Evolutionary conservation across 306 rosid species (phyloP).

Genomic region (Aeschynomene evenia): DNA sequence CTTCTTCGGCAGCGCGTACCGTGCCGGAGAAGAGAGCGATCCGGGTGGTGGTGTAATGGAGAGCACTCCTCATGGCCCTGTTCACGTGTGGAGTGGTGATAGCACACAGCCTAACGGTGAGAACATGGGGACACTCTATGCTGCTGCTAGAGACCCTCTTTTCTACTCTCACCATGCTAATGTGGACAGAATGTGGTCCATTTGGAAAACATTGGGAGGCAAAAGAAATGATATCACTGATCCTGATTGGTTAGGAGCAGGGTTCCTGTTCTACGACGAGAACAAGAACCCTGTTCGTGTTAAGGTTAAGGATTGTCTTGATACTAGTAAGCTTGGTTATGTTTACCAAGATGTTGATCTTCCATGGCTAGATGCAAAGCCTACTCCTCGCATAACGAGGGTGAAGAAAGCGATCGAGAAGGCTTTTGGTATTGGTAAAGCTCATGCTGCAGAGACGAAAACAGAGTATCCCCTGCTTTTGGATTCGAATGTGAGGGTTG

Average conservation of each 20-base stretch:
- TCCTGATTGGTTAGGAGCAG: constrained; percentile 58
- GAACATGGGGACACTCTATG: constrained; percentile 75
- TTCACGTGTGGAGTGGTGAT: constrained; percentile 72
- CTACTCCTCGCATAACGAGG: constrained; percentile 34
- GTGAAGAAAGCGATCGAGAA: background rate
- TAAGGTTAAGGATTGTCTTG: constrained; percentile 61
- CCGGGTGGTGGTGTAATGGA: constrained; percentile 58
- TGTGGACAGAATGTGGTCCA: constrained; percentile 66
- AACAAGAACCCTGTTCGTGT: constrained; percentile 59
- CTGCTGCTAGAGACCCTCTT: constrained; percentile 75
- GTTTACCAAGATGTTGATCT: constrained; percentile 60
- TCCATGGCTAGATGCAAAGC: constrained; percentile 59
- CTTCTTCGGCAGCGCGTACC: constrained; percentile 56
- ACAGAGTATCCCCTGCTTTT: constrained; percentile 45
- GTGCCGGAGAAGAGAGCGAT: constrained; percentile 57
- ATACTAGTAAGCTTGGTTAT: constrained; percentile 53
- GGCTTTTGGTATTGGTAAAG: constrained; percentile 2
- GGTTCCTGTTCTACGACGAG: constrained; percentile 72
- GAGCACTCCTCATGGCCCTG: constrained; percentile 56
- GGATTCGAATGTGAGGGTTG: constrained; percentile 36
- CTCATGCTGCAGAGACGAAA: constrained; percentile 36
- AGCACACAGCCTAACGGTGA: constrained; percentile 46
- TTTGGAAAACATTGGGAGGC: constrained; percentile 68
- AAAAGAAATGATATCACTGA: constrained; percentile 42
- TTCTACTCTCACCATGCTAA: constrained; percentile 70